phyloP scores from a whole-genome alignment of 2,329 filamentous ascomycete species.

The Neonectria neomacrospora region DNA sequence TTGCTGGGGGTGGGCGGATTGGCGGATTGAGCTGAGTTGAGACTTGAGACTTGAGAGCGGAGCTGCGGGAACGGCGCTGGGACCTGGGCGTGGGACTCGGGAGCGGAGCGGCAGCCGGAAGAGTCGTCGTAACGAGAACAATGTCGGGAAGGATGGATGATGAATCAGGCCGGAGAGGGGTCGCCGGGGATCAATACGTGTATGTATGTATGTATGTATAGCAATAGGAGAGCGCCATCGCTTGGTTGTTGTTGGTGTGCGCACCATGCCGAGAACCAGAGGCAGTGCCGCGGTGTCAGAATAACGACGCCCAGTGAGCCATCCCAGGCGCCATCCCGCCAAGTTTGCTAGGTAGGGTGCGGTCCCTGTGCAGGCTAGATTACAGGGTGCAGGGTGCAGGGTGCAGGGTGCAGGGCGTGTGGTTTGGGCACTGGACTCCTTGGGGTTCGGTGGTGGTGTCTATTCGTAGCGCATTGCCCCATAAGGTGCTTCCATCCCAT shows the following conservation, averaged over 20 bases:
- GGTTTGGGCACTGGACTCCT: neutral
- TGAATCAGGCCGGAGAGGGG: constrained; percentile 19
- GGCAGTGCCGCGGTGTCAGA: constrained; percentile 23
- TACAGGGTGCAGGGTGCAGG: constrained; percentile 2
- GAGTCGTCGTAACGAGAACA: constrained; percentile 7
- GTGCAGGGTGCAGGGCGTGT: constrained; percentile 5
- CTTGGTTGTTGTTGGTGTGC: constrained; percentile 10
- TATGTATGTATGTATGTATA: constrained; percentile 30
- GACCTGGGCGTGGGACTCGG: neutral
- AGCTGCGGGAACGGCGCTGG: neutral
- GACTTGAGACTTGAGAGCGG: neutral
- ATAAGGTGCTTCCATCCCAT: neutral
- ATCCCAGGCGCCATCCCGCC: constrained; percentile 8
- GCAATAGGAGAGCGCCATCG: constrained; percentile 22
- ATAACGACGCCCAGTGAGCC: constrained; percentile 12
- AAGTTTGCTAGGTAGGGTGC: constrained; percentile 2
- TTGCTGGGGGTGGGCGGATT: constrained; percentile 18
- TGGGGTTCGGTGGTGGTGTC: neutral
- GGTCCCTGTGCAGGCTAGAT: neutral
- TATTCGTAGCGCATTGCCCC: neutral
- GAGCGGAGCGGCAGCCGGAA: constrained; percentile 7
- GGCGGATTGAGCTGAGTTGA: constrained; percentile 22
- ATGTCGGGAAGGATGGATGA: constrained; percentile 23
- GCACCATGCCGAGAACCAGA: constrained; percentile 24
- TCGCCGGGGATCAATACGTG: constrained; percentile 26